Conservation (phyloP, 371 early-diverging fungal species). For the Mucor mucedo region DNA sequence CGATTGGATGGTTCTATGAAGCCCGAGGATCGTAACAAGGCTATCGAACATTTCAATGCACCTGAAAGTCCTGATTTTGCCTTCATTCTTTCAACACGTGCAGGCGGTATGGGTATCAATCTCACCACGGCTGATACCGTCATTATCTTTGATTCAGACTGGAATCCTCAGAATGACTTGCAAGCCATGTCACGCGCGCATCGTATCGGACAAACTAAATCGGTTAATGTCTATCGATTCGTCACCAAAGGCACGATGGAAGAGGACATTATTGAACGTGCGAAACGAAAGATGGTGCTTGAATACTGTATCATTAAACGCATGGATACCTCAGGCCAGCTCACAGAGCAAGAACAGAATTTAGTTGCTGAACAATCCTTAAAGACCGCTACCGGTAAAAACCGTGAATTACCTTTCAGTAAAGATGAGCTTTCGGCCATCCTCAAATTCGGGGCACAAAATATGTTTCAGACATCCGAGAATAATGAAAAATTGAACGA, state of each 20-base stretch:
- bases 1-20: constrained; percentile 96
- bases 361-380: constrained; percentile 23
- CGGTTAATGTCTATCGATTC: constrained; percentile 98
- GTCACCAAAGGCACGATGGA: constrained; percentile 98
- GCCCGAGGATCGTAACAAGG: constrained; percentile 91
- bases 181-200: constrained; percentile 99
- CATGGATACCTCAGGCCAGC: constrained; percentile 95
- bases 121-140: constrained; percentile 98
- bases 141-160: constrained; percentile 99
- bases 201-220: constrained; percentile 98
- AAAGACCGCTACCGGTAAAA: constrained; percentile 50
- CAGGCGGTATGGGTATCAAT: constrained; percentile 99
- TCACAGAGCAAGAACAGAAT: constrained; percentile 62
- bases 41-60: constrained; percentile 99
- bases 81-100: constrained; percentile 97
- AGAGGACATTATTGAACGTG: constrained; percentile 97
- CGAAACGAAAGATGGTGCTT: constrained; percentile 98
- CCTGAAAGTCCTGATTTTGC: constrained; percentile 95
- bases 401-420: constrained; percentile 56
- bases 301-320: constrained; percentile 97
- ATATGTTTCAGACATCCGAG: constrained; percentile 88
- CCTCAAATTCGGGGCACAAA: constrained; percentile 97
- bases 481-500: constrained; percentile 83
- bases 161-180: constrained; percentile 99
- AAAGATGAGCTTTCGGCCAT: constrained; percentile 92